Conservation (phyloP, 768 basidiomycete genomes). For the Postia placenta region DNA sequence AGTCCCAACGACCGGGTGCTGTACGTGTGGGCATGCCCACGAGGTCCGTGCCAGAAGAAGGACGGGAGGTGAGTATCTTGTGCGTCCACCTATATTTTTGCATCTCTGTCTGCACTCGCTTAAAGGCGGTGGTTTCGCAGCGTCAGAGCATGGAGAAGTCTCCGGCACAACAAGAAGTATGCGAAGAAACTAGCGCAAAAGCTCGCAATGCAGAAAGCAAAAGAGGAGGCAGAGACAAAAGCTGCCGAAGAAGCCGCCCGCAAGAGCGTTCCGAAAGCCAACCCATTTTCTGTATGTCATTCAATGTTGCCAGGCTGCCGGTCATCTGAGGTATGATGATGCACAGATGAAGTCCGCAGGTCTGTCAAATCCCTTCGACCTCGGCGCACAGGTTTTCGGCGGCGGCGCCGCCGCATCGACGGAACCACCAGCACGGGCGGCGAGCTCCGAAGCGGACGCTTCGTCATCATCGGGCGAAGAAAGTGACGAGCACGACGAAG, state of each 20-base stretch:
- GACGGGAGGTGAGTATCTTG: conserved; percentile 53
- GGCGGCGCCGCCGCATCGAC: conserved; percentile 3
- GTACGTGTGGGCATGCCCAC: conserved; percentile 81
- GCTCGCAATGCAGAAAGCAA: conserved; percentile 32
- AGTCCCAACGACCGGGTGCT: conserved; percentile 81
- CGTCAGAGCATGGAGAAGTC: conserved; percentile 75
- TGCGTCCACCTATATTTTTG: background rate
- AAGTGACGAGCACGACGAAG: conserved; percentile 28
- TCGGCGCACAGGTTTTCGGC: conserved; percentile 69
- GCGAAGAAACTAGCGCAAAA: conserved; percentile 67
- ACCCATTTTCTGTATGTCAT: conserved; percentile 61
- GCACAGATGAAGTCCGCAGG: conserved; percentile 18
- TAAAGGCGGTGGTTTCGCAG: conserved; percentile 32
- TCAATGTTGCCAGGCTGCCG: background rate
- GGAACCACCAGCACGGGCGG: conserved; percentile 4
- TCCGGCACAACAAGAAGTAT: conserved; percentile 68
- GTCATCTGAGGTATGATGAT: background rate
- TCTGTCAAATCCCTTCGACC: conserved; percentile 37
- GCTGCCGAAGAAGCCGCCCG: conserved; percentile 26
- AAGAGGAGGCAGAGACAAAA: conserved; percentile 32
- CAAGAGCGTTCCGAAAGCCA: conserved; percentile 31
- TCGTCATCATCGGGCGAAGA: conserved; percentile 33
- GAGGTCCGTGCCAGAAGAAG: conserved; percentile 64
- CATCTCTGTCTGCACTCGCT: background rate
- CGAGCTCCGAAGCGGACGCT: conserved; percentile 26